Conservation (phyloP, 768 basidiomycete genomes). For the Suillus alpinus region DNA sequence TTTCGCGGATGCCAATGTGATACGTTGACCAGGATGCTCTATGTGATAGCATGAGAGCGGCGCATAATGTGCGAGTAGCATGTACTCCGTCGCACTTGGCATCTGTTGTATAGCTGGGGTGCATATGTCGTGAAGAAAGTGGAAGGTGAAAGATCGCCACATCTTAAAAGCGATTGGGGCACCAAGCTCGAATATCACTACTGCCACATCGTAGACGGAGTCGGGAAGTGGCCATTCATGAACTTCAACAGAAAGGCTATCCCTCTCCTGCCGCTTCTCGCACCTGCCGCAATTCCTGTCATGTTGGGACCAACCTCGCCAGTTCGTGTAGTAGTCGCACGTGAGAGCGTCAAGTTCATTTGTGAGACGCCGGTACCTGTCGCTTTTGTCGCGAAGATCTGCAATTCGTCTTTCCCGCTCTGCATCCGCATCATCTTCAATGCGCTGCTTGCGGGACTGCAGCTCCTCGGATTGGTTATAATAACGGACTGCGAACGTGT, state of each 20-base stretch:
- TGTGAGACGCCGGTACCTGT: conserved; percentile 7
- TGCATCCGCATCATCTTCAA: conserved; percentile 25
- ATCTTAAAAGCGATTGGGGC: conserved; percentile 35
- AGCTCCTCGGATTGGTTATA: conserved; percentile 22
- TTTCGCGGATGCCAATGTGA: conserved; percentile 35
- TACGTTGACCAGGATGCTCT: conserved; percentile 17
- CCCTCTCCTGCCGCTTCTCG: conserved; percentile 10
- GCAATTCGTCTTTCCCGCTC: conserved; percentile 17
- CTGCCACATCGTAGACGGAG: conserved; percentile 14
- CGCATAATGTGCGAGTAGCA: conserved; percentile 3
- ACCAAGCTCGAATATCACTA: conserved; percentile 40
- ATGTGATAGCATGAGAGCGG: neutral
- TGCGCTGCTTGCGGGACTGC: conserved; percentile 21
- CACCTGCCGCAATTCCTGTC: conserved; percentile 26
- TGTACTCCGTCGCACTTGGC: neutral
- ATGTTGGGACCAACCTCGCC: neutral
- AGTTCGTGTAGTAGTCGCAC: neutral
- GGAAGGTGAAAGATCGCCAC: conserved; percentile 41
- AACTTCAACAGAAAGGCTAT: conserved; percentile 25
- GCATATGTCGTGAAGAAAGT: conserved; percentile 35
- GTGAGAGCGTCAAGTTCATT: neutral
- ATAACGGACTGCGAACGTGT: conserved; percentile 34
- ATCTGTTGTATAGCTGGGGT: neutral
- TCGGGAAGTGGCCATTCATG: conserved; percentile 48
- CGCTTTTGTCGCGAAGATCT: conserved; percentile 26